Conservation (phyloP, 257 asterid species). For the Rhazya stricta region DNA sequence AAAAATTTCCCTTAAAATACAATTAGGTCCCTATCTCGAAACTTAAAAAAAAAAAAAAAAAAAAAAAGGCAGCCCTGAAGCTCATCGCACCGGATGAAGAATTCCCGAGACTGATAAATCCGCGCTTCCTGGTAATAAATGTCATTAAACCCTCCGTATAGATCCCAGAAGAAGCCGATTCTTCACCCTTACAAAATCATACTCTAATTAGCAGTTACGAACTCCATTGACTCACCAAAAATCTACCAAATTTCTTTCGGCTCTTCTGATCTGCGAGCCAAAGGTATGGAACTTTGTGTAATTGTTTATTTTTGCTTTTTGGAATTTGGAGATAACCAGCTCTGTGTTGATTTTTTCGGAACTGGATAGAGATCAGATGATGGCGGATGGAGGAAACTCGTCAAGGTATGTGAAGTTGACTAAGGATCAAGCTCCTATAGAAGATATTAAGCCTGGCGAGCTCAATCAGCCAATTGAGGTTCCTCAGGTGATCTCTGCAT, state of each 20-base stretch:
- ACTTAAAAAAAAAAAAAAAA: too few species aligned
- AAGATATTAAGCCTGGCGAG: constrained; percentile 91
- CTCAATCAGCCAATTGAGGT: constrained; percentile 96
- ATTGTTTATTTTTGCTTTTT: neutral
- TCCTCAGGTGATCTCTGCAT: constrained; percentile 48
- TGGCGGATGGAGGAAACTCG: constrained; percentile 72
- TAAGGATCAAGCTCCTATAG: constrained; percentile 73
- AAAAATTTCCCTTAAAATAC: too few species aligned
- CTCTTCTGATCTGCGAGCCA: constrained; percentile 1
- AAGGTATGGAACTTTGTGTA: neutral
- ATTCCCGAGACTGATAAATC: neutral
- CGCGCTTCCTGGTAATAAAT: neutral
- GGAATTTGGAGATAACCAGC: constrained; percentile 1
- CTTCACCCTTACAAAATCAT: neutral
- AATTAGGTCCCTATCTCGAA: too few species aligned
- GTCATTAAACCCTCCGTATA: neutral
- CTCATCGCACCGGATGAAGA: neutral
- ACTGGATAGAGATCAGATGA: constrained; percentile 21
- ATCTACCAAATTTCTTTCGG: too few species aligned
- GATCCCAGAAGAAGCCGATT: neutral
- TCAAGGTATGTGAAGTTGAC: constrained; percentile 90
- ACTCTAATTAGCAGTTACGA: neutral
- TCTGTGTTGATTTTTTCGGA: constrained; percentile 10
- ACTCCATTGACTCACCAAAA: neutral
- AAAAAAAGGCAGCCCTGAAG: neutral